Evolutionary conservation across 2,329 filamentous ascomycete species (phyloP), one percentile per base, ranked within the genome.

Genomic region (Aspergillus tanneri): DNA sequence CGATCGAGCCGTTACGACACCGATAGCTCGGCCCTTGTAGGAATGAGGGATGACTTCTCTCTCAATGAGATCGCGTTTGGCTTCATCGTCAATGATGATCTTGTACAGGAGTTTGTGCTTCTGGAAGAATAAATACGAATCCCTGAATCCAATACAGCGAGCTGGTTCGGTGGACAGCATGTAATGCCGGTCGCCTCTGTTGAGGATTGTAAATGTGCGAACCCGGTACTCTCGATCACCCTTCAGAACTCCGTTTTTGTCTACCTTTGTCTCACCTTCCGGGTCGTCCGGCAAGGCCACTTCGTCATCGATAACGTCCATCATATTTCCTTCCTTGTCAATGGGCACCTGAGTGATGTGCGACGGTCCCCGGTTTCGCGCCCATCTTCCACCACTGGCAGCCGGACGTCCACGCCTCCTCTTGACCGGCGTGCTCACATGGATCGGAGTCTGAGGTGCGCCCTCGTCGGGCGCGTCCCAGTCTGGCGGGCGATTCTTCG

Each of bases 91-190:
- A 47, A 97, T 89, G 62, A 99, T 96, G 63, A 99, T 96, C 76
- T 99, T 99, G 81, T 90, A 93, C 11, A 99, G 85, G 63, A 90
- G 86, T 67, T 88, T 88, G 72, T 99, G 93, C 73, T 97, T 99
- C 55, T 93, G 95, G 77, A 99, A 99, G 79, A 99, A 96, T 21
- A 99, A 82, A 66, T 99, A 99, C 56, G 91, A 96, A 77, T 99
- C 93, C 58, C 93, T 82, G 78, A 99, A 99, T 12, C 93, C 93
- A 46, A 96, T 91, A 63, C 93, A 97, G 56, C 93, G 87, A 19
- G 93, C 93, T 4, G 93, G 95, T 66, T 99, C 93, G 4, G 93
- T 99, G 3, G 93, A 97, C 71, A 99, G 75, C 93, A 99, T 99
- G 81, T 99, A 99, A 9, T 95, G 83, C 47, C 91, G 79, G 41